Evolutionary conservation across 257 asterid genomes (phyloP), one percentile per base, ranked within the genome.

Genomic region (Nicotiana knightiana): DNA sequence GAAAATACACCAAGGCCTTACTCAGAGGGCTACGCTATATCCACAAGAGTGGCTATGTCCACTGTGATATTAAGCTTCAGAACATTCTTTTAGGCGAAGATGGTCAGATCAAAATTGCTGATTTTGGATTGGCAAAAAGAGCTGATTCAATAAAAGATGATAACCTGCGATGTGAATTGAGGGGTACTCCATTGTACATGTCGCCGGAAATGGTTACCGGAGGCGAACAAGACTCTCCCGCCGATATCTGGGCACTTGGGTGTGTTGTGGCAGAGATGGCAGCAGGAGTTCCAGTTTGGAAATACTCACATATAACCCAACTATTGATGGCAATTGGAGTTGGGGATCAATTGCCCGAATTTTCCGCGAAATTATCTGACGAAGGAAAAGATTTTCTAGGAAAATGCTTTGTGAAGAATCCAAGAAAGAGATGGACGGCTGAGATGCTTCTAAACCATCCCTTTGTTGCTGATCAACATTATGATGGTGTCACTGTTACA

Each of bases 101-200:
- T 6, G 97, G 94, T 26, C 81, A 64, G 0, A 86, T 88, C 0
- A 95, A 88, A 83, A 90, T 95, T 15, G 97, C 94, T 0, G 98
- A 95, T 92, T 95, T 95, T 61, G 99, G 99, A 1, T 55, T 95
- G 86, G 95, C 97, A 15, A 93, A 91, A 83, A 78, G 77, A 5
- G 86, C 18, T 0, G 88, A 81, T 4, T 63, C 43, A 1, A 5
- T 2, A 0, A 26, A 83, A 26, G 87, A 21, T 24, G 62, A 43
- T 1, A 79, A 24, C 28, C 21, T 24, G 48, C 78, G 88, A 17
- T 43, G 86, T 59, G 92, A 91, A 79, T 63, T 95, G 84, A 86
- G 97, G 81, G 99, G 99, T 24, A 95, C 99, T 51, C 99, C 97
- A 4, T 13, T 95, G 87, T 95, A 95, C 80, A 95, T 95, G 98